Percentiles rank a stretch among this genome's conserved stretches.
Evolutionary conservation across 2,329 filamentous ascomycete genomes (phyloP).

Genomic region (Colletotrichum sp.): DNA sequence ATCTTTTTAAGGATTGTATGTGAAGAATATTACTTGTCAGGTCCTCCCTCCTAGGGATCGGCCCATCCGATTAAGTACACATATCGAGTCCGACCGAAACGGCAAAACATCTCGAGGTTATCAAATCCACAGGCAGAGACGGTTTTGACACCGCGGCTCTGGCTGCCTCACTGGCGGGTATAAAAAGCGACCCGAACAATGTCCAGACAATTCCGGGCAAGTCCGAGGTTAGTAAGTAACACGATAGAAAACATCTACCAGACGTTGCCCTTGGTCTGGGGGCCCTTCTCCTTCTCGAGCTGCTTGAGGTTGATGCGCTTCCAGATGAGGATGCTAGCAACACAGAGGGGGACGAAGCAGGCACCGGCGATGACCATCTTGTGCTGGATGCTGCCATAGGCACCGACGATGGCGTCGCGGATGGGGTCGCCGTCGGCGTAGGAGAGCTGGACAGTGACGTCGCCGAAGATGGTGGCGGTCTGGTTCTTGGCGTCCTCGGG

Average conservation of each 20-base stretch:
- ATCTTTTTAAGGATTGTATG: not conserved
- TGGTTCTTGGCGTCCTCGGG: constrained; percentile 37
- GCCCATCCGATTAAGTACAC: constrained; percentile 7
- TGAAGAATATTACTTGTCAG: not conserved
- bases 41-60: not conserved
- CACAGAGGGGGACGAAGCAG: constrained; percentile 37
- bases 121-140: not conserved
- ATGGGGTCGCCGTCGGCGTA: constrained; percentile 44
- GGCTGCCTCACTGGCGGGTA: not conserved
- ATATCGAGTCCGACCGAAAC: not conserved
- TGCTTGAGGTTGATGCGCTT: constrained; percentile 44
- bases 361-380: constrained; percentile 41
- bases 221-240: not conserved
- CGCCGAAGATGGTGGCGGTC: constrained; percentile 47
- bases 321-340: constrained; percentile 40
- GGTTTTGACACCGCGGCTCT: not conserved
- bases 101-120: not conserved
- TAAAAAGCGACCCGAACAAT: not conserved
- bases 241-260: constrained; percentile 27
- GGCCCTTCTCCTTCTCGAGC: constrained; percentile 35
- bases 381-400: constrained; percentile 53
- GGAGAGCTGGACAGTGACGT: constrained; percentile 35
- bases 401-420: constrained; percentile 47
- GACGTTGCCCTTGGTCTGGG: constrained; percentile 37
- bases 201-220: not conserved